Percentiles rank a stretch among this genome's conserved stretches.
Evolutionary conservation across 2,329 filamentous ascomycete genomes (phyloP).

Genomic region (Aspergillus alliaceus): DNA sequence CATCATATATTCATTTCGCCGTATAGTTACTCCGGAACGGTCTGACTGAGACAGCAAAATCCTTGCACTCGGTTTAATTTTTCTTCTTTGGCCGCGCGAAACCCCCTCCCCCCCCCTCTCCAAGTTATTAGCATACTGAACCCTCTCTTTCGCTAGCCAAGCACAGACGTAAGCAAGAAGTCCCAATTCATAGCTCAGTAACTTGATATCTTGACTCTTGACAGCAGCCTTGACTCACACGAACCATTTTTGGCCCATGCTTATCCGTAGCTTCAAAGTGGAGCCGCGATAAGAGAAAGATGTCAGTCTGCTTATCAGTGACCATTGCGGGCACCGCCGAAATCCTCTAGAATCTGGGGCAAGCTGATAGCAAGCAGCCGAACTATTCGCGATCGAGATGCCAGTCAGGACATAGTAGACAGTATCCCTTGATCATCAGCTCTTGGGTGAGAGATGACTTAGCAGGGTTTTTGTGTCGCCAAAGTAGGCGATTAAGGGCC

Average conservation of each 20-base stretch:
- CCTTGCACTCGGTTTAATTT: too few species aligned
- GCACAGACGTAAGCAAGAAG: too few species aligned
- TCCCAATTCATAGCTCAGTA: too few species aligned
- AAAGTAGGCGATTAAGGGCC: not conserved
- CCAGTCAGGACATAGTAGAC: not conserved
- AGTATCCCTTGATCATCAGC: not conserved
- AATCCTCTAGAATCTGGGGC: not conserved
- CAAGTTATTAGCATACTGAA: too few species aligned
- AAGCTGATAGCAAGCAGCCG: conserved; percentile 8
- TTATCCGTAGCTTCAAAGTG: not conserved
- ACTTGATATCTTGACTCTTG: too few species aligned
- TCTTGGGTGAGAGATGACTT: not conserved
- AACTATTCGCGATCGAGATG: not conserved
- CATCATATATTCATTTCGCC: too few species aligned
- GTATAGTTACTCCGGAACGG: too few species aligned
- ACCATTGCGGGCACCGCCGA: conserved; percentile 6
- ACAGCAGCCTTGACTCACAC: too few species aligned
- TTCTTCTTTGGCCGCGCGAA: too few species aligned
- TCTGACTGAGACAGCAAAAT: too few species aligned
- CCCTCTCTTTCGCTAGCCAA: too few species aligned
- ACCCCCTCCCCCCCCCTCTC: too few species aligned
- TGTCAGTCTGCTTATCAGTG: conserved; percentile 4
- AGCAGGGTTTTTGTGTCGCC: not conserved
- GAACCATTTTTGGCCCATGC: not conserved
- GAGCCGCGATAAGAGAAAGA: conserved; percentile 1